Evolutionary conservation across 2,329 filamentous ascomycete species (phyloP), one percentile per base, ranked within the genome.

Genomic region (Monilinia fructigena): DNA sequence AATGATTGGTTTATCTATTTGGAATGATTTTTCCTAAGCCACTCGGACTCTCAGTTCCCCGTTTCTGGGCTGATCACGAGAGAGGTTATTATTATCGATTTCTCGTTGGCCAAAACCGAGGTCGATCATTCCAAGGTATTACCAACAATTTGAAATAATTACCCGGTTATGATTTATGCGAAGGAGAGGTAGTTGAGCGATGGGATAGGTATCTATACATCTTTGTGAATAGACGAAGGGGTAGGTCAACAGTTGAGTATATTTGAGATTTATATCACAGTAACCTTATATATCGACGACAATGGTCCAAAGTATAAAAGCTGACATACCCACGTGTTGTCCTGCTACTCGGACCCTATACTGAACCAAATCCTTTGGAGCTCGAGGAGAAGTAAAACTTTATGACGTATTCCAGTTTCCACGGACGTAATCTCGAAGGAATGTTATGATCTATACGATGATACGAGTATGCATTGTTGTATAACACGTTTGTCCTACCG

Each of bases 11-110:
- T 35, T 42, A 42, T 42, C n/a, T 38, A 26, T 66, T 58, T 58
- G 4, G 38, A 58, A 50, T 20, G 53, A 38, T 45, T 61, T 61
- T 61, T 35, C 58, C 45, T 45, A 40, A 66, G 55, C 63, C 63
- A 61, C 63, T 66, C 63, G 63, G 63, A 61, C 55, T 20, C 58
- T 66, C 35, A 45, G 8, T 54, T 38, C 63, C 48, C 63, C 55
- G 45, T 66, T 61, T 47, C 47, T 65, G 23, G 63, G 55, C 47
- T 61, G 55, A 66, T 66, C 63, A 66, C 63, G 63, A 42, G 55
- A 65, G 45, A 20, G 56, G 42, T 48, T 26, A 14, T 31, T 35
- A 20, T 20, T 48, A 23, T 59, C 31, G 42, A 60, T 48, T 23
- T 54, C 26, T 54, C 4, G 53, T 47, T 58, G 62, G 26, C 62